phyloP scores from a whole-genome alignment of 1,284 basidiomycete genomes.

The Vanrija humicola region DNA sequence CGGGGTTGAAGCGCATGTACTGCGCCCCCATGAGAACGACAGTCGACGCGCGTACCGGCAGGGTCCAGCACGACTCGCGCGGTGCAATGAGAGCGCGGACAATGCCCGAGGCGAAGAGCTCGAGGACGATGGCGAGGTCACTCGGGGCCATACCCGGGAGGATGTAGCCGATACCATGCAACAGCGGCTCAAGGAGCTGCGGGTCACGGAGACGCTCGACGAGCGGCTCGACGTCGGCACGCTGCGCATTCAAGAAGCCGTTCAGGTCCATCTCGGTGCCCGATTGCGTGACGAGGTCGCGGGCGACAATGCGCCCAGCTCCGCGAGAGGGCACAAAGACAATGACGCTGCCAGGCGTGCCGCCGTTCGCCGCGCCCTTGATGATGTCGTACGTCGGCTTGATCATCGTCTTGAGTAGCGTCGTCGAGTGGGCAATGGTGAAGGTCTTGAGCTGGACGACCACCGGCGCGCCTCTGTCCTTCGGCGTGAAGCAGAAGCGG shows the following conservation, averaged over 20 bases:
- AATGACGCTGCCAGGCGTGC: constrained; percentile 58
- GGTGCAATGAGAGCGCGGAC: constrained; percentile 79
- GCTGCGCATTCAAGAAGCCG: constrained; percentile 65
- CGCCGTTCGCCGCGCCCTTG: constrained; percentile 46
- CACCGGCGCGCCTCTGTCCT: constrained; percentile 77
- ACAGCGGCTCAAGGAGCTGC: constrained; percentile 67
- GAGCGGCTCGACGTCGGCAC: constrained; percentile 62
- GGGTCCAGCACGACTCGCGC: constrained; percentile 77
- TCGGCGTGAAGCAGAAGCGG: constrained; percentile 74
- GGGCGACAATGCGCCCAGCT: constrained; percentile 73
- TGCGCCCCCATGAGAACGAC: constrained; percentile 94
- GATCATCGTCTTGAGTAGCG: constrained; percentile 85
- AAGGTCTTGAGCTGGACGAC: constrained; percentile 70
- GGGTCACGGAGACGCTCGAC: constrained; percentile 62
- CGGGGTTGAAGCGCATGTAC: constrained; percentile 58
- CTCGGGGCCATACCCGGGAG: constrained; percentile 65
- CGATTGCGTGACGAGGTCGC: constrained; percentile 82
- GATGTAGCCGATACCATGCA: constrained; percentile 87
- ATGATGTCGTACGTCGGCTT: constrained; percentile 75
- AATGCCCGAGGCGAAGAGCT: constrained; percentile 75
- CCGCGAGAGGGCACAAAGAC: constrained; percentile 85
- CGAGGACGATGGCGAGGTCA: constrained; percentile 75
- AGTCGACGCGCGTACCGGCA: constrained; percentile 72
- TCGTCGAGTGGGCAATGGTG: constrained; percentile 78
- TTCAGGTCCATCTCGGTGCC: constrained; percentile 69